Evolutionary conservation across 2,329 filamentous ascomycete species (phyloP), one percentile per base, ranked within the genome.

Genomic region (Harringtonia lauricola): DNA sequence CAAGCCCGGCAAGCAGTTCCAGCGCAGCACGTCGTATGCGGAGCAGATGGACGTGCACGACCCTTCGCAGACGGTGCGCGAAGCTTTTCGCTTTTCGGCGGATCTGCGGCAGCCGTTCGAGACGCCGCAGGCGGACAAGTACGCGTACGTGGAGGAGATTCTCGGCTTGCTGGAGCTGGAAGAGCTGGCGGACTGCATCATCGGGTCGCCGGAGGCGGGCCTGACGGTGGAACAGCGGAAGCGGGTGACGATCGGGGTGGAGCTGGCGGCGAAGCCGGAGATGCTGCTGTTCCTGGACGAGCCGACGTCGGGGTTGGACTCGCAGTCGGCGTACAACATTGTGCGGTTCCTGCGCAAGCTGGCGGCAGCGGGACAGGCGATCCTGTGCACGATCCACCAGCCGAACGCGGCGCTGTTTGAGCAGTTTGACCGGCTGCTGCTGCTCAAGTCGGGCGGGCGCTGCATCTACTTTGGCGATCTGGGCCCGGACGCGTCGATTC

Each of bases 351-450:
- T 88, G n/a, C 78, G 77, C 54, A 87, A 86, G 63, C 72, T 87
- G 7, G 79, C 83, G 40, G 69, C 73, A n/a, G 83, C 83, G 3
- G 88, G 87, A 2, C 88, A 94, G 58, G 87, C 87, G 10, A 87
- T 94, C 52, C 72, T 94, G 4, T 94, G 86, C 64, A 94, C 88
- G 0, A 94, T 94, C 50, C 88, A 94, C 59, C 88, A 94, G 59
- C 87, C 88, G 2, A 90, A 88, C 51, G 84, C 85, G 15, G 80
- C 85, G 0, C 70, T 94, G 0, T 94, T 95, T 53, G 85, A 92
- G 60, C 83, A 88, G 60, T 95, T 94, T 51, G 87, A 94, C 57
- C 76, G 86, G 13, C 71, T 95, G 2, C 66, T 94, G 6, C 71
- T 94, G 3, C 71, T 94, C 2, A 79, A 90, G 61, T 73, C 76